Evolutionary conservation across 371 early-diverging fungal genomes (phyloP).

Genomic region (Mortierella sp.): DNA sequence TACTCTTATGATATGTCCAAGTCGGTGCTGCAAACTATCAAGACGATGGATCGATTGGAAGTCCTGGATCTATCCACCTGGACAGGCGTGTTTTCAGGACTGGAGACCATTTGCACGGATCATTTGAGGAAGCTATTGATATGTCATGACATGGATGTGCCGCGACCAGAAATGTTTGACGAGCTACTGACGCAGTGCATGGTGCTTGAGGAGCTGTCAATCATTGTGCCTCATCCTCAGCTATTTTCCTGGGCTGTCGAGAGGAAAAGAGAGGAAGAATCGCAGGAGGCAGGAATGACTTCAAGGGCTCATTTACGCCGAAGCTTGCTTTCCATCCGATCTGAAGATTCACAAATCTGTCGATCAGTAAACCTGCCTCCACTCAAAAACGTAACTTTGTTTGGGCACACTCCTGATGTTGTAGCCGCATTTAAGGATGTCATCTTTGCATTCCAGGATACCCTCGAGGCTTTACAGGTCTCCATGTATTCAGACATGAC

Average conservation of each 20-base stretch:
- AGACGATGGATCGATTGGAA: conserved; percentile 34
- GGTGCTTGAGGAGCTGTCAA: conserved; percentile 46
- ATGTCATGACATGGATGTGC: conserved; percentile 44
- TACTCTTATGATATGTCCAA: conserved; percentile 49
- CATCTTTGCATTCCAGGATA: conserved; percentile 37
- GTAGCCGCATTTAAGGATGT: conserved; percentile 34
- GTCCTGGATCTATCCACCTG: conserved; percentile 41
- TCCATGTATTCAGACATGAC: conserved; percentile 44
- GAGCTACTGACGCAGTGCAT: conserved; percentile 29
- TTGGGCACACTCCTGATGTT: conserved; percentile 37
- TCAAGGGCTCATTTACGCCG: not conserved
- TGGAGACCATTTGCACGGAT: conserved; percentile 40
- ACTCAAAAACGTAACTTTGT: conserved; percentile 30
- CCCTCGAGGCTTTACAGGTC: conserved; percentile 37
- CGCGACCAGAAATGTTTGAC: conserved; percentile 33
- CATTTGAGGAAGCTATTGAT: conserved; percentile 36
- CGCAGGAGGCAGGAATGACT: not conserved
- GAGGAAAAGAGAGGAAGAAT: not conserved
- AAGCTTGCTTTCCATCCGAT: not conserved
- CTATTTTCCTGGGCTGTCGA: conserved; percentile 35
- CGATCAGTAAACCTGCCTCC: conserved; percentile 23
- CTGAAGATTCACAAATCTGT: not conserved
- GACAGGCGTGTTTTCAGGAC: conserved; percentile 39
- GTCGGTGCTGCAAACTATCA: conserved; percentile 42
- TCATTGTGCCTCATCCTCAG: conserved; percentile 33